Base-by-base conservation (phyloP, 306 rosid species). In the Coriaria nepalensis region DNA sequence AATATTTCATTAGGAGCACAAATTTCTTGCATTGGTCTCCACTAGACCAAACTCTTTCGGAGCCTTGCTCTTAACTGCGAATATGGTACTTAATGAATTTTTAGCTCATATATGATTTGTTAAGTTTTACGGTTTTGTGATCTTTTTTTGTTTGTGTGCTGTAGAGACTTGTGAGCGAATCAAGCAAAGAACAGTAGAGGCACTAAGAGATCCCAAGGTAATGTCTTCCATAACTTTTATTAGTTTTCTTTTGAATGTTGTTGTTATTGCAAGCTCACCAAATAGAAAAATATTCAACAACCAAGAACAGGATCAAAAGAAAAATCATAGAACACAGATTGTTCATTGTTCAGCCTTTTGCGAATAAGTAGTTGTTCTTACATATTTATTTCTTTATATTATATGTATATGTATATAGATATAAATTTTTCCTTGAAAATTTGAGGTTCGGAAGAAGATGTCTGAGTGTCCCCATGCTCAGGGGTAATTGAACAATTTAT, bases 191-290 rank as follows among this genome's bases (percentile, higher is more conserved):
- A 90, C 95, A 9, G 15, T 49, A 58, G 93, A 85, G 64, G 94
- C 98, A 53, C 68, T 85, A 75, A 79, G 62, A 64, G 70, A 90
- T 73, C 95, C 86, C 68, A 69, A 85, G 98, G 96, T 85, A 92
- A 90, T 63, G 92, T 79, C 83, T 75, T 68, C n/a, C 78, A 76
- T 70, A 86, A 75, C 61, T 62, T 64, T 41, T 45, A 71, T n/a
- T 20, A 60, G 5, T 43, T 51, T 49, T 10, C 37, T 10, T 35
- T 34, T 61, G 49, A 29, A 9, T 49, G 41, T 48, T 14, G 29
- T 56, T 34, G 12, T 47, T 41, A n/a, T n/a, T n/a, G n/a, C n/a
- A n/a, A n/a, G n/a, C n/a, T n/a, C n/a, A n/a, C n/a, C n/a, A 47
- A 29, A 60, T 51, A 29, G 10, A 4, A 56, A 37, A 52, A 20